Percentiles rank a stretch among this genome's conserved stretches.
These are phyloP conservation scores for Dalbergia cochinchinensis DNA, from an alignment of 306 rosid genomes.

Conservation along the genomic window DNA sequence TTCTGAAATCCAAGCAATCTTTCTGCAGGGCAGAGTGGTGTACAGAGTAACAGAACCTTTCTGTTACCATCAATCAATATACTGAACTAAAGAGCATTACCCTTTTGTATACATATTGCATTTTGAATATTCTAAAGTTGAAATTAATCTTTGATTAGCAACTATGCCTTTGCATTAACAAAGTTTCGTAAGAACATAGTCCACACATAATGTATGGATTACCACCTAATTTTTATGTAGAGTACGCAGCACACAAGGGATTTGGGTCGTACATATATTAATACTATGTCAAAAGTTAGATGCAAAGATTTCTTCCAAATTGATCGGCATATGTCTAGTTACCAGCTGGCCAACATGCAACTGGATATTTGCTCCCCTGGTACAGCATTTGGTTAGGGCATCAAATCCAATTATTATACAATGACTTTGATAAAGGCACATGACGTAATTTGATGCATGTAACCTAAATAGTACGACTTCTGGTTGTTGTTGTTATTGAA, in stretches of 20 bases:
- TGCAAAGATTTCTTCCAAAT: too few species aligned
- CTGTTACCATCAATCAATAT: too few species aligned
- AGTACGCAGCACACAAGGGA: background rate
- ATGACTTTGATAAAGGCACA: too few species aligned
- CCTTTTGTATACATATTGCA: background rate
- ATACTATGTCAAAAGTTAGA: too few species aligned
- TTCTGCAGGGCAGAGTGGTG: too few species aligned
- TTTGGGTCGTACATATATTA: too few species aligned
- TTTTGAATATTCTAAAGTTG: background rate
- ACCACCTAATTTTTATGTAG: background rate
- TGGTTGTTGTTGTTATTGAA: too few species aligned
- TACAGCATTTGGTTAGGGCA: background rate
- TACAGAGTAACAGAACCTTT: too few species aligned
- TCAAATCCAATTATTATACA: too few species aligned
- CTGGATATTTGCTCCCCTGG: background rate
- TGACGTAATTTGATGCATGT: too few species aligned
- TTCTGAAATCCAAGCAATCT: too few species aligned
- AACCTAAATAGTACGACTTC: too few species aligned
- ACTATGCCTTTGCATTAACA: background rate
- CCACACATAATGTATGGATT: background rate
- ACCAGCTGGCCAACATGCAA: slow-evolving; percentile 7
- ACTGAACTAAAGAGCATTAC: background rate
- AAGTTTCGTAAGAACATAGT: background rate
- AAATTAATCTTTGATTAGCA: background rate
- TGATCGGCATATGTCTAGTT: background rate